A percentile compares a stretch with the other conserved stretches of the same genome.
Conservation (phyloP, 2,329 filamentous ascomycete genomes). For the Sphaceloma murrayae region DNA sequence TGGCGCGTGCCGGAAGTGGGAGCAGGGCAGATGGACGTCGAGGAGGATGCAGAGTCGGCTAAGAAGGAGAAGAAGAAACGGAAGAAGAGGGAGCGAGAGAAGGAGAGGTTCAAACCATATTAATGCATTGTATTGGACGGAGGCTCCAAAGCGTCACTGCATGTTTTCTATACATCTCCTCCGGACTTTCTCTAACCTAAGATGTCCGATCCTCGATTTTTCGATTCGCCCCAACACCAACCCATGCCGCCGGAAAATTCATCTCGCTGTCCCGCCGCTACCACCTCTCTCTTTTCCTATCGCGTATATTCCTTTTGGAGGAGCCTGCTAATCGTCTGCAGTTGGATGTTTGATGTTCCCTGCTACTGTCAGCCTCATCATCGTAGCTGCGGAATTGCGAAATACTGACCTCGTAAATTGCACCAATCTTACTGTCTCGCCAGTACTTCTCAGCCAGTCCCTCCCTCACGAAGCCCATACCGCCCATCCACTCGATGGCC, state of each 20-base stretch:
- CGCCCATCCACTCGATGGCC: slow-evolving; percentile 98
- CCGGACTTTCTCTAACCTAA: no score
- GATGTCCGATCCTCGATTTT: no score
- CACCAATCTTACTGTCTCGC: slow-evolving; percentile 95
- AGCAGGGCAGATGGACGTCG: slow-evolving; percentile 17
- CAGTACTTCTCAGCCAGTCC: slow-evolving; percentile 97
- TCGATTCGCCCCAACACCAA: neutral
- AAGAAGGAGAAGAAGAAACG: slow-evolving; percentile 25
- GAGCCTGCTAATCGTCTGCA: slow-evolving; percentile 61
- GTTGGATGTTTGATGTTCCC: slow-evolving; percentile 69
- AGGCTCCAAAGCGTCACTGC: no score
- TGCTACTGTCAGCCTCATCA: neutral
- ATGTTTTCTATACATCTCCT: no score
- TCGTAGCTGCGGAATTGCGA: neutral
- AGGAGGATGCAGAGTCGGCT: slow-evolving; percentile 10
- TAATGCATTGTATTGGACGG: slow-evolving; percentile 20
- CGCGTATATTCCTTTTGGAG: slow-evolving; percentile 60
- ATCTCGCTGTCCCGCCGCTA: neutral
- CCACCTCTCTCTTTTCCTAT: slow-evolving; percentile 25
- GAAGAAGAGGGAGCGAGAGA: slow-evolving; percentile 28
- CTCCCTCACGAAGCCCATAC: slow-evolving; percentile 96
- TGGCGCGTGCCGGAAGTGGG: slow-evolving; percentile 28
- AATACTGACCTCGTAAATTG: slow-evolving; percentile 55
- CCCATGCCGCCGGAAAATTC: neutral
- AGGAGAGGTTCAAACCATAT: slow-evolving; percentile 34